Base-by-base conservation (phyloP, 257 asterid genomes). In the Fraxinus americana region DNA sequence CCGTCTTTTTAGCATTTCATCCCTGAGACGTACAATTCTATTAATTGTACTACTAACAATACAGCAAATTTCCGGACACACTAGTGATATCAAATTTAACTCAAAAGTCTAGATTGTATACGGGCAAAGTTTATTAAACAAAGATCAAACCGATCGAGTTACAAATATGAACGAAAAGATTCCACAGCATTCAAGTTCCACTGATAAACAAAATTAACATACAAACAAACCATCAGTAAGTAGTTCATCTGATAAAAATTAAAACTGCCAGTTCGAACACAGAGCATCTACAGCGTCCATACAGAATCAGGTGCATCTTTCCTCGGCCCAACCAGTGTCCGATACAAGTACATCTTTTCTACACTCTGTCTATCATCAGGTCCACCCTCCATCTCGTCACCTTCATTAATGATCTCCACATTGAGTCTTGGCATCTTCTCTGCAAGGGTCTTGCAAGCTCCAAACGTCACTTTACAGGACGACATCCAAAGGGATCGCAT, bases 401-500 rank as follows among this genome's bases (percentile, higher is more conserved):
- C 81, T 77, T 91, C 96, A 35, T 85, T 84, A 11, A 90, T 89
- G 79, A 92, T 85, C 90, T 94, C 96, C 65, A 90, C 94, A 61
- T 92, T 94, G 19, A 92, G 86, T 68, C 87, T 82, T 0, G 94
- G 96, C 97, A 89, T 94, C 91, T 85, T 87, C 90, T 73, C 78
- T 0, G 97, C 98, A 14, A 94, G 87, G 7, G 76, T 80, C 90
- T 80, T 92, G 93, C 98, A 94, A 6, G 89, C 97, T 77, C 92
- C 94, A n/a, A 82, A 85, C 75, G 97, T 90, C 87, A 92, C 96
- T 79, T 86, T 87, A 73, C 97, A 94, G 83, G 94, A 86, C 72
- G 94, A 89, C 98, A 94, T 94, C 94, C 97, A 93, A 87, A 94
- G 94, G 89, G 97, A 94, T 91, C 97, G 94, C 98, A 94, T 91